Evolutionary conservation across 2,329 filamentous ascomycete species (phyloP), one percentile per base, ranked within the genome.

Genomic region (Triangularia verruculosa): DNA sequence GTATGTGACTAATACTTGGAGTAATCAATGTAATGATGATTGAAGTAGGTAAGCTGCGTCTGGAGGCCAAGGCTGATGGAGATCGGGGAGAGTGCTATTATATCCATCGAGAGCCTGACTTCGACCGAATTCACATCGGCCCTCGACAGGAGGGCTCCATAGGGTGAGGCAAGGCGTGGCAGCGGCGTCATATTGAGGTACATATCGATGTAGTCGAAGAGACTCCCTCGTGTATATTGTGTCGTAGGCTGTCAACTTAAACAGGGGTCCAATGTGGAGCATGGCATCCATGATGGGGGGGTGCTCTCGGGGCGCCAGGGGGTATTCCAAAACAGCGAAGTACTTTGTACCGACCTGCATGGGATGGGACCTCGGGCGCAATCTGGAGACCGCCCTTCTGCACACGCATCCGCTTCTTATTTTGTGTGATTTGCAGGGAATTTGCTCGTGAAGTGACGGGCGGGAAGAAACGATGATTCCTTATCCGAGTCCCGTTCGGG

Each of bases 381-480:
- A 61, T 61, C 34, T 59, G 61, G 28, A 34, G 57, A 66, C 66
- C 66, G 61, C 64, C 60, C 53, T 66, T 67, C 61, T 67, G 63
- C 63, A 47, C 59, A 61, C 27, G 57, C 61, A 51, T 30, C 65
- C 66, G 66, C 60, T n/a, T 30, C 59, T 56, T 59, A 55, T 55
- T 47, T 9, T 52, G 34, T 54, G 43, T 60, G 34, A 28, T 59
- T 59, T 61, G 65, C 57, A 34, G 60, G 12, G 34, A 28, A 25
- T 61, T 59, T 58, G 30, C 56, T 47, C 56, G 12, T 39, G 17
- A 58, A 58, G 24, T 59, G 32, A 59, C 57, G 57, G 57, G 6
- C 51, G 25, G 54, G 22, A 32, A 57, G 25, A 11, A 59, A 30
- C n/a, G 39, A 20, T 20, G 39, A 47, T 17, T 47, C 39, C 39